Evolutionary conservation across 2,329 filamentous ascomycete genomes (phyloP).

Genomic region (Colletotrichum incanum): DNA sequence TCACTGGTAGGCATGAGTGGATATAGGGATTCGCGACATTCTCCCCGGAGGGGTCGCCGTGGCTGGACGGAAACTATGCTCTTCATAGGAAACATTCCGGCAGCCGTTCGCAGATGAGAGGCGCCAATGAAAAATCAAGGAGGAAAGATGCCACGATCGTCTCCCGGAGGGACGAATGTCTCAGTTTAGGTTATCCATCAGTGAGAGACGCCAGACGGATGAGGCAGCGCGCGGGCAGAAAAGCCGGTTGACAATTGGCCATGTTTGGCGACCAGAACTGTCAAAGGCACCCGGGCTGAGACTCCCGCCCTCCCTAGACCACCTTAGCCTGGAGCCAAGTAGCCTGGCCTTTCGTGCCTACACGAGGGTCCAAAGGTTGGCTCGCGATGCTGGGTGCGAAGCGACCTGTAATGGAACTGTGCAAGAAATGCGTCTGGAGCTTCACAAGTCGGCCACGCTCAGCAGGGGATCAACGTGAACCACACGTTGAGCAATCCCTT

Average conservation of each 20-base stretch:
- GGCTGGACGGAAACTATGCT: not conserved
- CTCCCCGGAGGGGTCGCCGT: constrained; percentile 13
- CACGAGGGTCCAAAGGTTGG: constrained; percentile 17
- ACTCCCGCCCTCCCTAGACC: constrained; percentile 36
- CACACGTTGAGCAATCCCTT: constrained; percentile 17
- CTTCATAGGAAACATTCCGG: constrained; percentile 12
- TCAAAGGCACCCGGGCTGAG: constrained; percentile 32
- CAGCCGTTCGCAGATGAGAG: constrained; percentile 38
- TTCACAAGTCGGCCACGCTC: constrained; percentile 11
- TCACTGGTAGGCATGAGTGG: constrained; percentile 5
- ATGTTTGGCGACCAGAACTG: constrained; percentile 12
- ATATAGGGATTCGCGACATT: constrained; percentile 15
- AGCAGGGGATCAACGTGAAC: constrained; percentile 16
- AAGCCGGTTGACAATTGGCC: not conserved
- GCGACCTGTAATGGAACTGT: constrained; percentile 11
- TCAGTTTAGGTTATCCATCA: constrained; percentile 28
- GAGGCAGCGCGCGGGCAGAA: constrained; percentile 3
- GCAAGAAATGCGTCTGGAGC: constrained; percentile 15
- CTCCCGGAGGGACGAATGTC: constrained; percentile 19
- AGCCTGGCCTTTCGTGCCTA: constrained; percentile 9
- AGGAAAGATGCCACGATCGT: constrained; percentile 28
- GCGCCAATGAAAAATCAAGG: constrained; percentile 16
- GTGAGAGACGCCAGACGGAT: constrained; percentile 29
- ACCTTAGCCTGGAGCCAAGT: constrained; percentile 27
- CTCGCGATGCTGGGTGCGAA: not conserved